Base-by-base conservation (phyloP, 345 rosid species). In the Arabis alpina region DNA sequence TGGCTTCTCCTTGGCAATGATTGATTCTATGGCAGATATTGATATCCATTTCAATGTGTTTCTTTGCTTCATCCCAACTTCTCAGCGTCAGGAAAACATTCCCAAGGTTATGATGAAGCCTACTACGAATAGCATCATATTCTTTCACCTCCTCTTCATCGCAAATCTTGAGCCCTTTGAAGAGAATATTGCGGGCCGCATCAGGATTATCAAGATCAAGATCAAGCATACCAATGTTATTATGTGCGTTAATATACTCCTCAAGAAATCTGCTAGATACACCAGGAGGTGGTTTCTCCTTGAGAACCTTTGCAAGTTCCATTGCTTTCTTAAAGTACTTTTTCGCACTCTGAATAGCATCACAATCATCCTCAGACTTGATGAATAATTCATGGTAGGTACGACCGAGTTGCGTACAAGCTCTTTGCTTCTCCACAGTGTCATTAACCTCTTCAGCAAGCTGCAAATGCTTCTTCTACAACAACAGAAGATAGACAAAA, bases 71-170 rank as follows among this genome's bases (percentile, higher is more conserved):
- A 41, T 77, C 84, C 98, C 98, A 94, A 82, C 48, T 68, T 70
- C 96, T 86, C 75, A 87, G 73, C 79, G 80, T 92, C 76, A 81
- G 57, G 68, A 73, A 91, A 61, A 85, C 95, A 76, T 53, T 82
- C 63, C 97, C 99, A 40, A 94, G 97, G 79, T 91, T 91, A 71
- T 91, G 93, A 80, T 91, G 93, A 59, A 94, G 89, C 88, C 98
- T 85, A 70, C 85, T 91, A 32, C 98, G 90, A 6, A 75, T 71
- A 82, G 87, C 99, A 58, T 94, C 89, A 5, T 87, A 66, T 59
- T 83, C 89, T 10, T 27, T 28, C 27, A 94, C 87, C 87, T 91
- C 98, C 80, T 94, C 98, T 42, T 91, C 99, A 47, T 94, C 81
- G 32, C 99, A 94, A 25, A 94, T 91, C 76, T 82, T 60, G 65